Percentiles rank a stretch among this genome's conserved stretches.
These are phyloP conservation scores for Diaporthe citrichinensis DNA, from an alignment of 2,329 filamentous ascomycete species.

Conservation along the genomic window DNA sequence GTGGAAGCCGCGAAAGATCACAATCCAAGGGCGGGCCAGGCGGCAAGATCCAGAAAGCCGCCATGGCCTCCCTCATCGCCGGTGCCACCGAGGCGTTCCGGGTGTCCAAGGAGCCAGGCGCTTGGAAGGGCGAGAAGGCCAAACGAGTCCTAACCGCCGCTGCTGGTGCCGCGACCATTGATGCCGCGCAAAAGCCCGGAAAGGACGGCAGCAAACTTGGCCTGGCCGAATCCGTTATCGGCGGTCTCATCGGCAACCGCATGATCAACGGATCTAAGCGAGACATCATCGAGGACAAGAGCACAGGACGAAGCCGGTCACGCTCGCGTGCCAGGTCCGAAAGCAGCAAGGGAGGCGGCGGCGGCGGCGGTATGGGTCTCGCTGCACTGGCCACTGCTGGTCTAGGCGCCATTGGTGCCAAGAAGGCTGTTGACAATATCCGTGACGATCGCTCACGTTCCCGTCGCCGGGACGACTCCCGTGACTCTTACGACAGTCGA, in stretches of 20 bases:
- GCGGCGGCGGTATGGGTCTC: slow-evolving; percentile 65
- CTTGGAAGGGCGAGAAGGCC: slow-evolving; percentile 92
- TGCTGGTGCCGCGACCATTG: slow-evolving; percentile 86
- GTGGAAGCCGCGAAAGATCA: slow-evolving; percentile 66
- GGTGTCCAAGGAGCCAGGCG: slow-evolving; percentile 87
- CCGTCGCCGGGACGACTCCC: slow-evolving; percentile 57
- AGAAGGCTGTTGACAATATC: slow-evolving; percentile 66
- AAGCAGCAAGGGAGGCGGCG: slow-evolving; percentile 59
- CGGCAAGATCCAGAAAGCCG: slow-evolving; percentile 84
- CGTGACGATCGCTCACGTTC: slow-evolving; percentile 62
- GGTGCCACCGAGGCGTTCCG: slow-evolving; percentile 94
- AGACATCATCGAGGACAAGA: slow-evolving; percentile 73
- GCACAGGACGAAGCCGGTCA: slow-evolving; percentile 76
- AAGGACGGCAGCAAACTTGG: slow-evolving; percentile 87
- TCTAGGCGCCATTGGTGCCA: slow-evolving; percentile 71
- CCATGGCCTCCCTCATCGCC: slow-evolving; percentile 90
- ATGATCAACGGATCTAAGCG: slow-evolving; percentile 84
- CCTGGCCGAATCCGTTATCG: slow-evolving; percentile 87
- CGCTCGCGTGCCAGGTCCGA: slow-evolving; percentile 78
- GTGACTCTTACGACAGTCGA: slow-evolving; percentile 62
- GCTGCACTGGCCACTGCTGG: slow-evolving; percentile 75
- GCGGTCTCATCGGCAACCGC: slow-evolving; percentile 88
- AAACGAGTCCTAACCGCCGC: slow-evolving; percentile 93
- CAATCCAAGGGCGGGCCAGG: slow-evolving; percentile 60
- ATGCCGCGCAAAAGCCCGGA: slow-evolving; percentile 79